Evolutionary conservation across 1,139 yeast genomes (phyloP).

Genomic region (Zygoascus meyerae): DNA sequence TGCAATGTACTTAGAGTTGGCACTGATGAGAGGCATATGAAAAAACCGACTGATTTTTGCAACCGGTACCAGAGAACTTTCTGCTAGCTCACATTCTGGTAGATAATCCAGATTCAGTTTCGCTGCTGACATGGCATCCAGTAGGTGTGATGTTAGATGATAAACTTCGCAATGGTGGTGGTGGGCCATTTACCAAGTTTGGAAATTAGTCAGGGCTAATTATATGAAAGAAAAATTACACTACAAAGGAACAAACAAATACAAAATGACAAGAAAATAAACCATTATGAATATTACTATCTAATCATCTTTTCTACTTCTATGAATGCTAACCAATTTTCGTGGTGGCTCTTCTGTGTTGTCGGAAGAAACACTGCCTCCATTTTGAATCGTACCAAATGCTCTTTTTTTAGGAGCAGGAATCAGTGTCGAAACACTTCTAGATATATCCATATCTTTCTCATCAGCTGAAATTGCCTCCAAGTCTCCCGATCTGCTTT

Average conservation of each 20-base stretch:
- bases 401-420: constrained; percentile 8
- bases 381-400: constrained; percentile 2
- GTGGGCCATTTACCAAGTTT: no score
- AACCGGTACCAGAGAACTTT: constrained; percentile 8
- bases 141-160: not conserved
- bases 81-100: not conserved
- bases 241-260: no score
- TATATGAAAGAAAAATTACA: no score
- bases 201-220: no score
- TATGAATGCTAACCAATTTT: constrained; percentile 6
- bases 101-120: not conserved
- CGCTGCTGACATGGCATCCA: not conserved
- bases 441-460: not conserved
- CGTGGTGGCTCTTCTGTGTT: constrained; percentile 9
- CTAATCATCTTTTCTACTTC: not conserved
- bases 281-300: no score
- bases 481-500: not conserved
- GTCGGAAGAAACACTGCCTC: not conserved
- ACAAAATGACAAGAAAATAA: no score
- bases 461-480: constrained; percentile 2
- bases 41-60: constrained; percentile 11
- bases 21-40: constrained; percentile 23
- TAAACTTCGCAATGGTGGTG: no score
- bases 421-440: not conserved
- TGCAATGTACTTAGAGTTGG: constrained; percentile 30